Conservation (phyloP, 495 filamentous ascomycete species). For the Jackrogersella multiformis region DNA sequence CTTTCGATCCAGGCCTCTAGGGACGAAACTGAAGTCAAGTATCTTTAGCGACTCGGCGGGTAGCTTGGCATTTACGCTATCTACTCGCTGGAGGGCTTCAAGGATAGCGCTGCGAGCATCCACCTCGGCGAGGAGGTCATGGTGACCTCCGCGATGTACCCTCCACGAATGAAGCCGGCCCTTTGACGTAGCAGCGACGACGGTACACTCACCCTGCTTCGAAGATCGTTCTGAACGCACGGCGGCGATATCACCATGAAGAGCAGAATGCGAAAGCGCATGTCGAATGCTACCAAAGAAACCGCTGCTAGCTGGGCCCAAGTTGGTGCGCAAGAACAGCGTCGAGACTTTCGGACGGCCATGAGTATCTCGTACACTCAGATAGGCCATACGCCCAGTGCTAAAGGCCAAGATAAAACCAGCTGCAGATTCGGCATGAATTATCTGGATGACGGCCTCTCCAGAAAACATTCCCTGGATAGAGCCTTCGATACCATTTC, state of each 20-base stretch:
- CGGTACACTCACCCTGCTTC: slow-evolving; percentile 83
- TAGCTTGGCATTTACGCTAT: slow-evolving; percentile 35
- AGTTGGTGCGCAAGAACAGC: slow-evolving; percentile 72
- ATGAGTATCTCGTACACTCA: slow-evolving; percentile 84
- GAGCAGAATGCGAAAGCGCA: slow-evolving; percentile 69
- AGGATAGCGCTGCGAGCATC: slow-evolving; percentile 51
- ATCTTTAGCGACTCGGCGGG: slow-evolving; percentile 56
- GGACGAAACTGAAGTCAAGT: slow-evolving; percentile 59
- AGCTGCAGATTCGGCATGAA: slow-evolving; percentile 80
- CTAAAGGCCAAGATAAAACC: slow-evolving; percentile 87
- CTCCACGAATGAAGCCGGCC: slow-evolving; percentile 86
- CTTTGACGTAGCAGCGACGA: slow-evolving; percentile 77
- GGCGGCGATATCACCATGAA: slow-evolving; percentile 79
- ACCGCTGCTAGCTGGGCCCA: slow-evolving; percentile 61
- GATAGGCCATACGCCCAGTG: slow-evolving; percentile 82
- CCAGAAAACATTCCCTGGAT: slow-evolving; percentile 78
- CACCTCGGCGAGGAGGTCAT: slow-evolving; percentile 61
- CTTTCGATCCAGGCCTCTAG: slow-evolving; percentile 53
- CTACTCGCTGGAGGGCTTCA: slow-evolving; percentile 46
- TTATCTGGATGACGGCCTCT: slow-evolving; percentile 77
- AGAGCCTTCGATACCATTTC: slow-evolving; percentile 76
- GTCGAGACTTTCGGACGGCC: slow-evolving; percentile 81
- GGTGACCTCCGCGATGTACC: slow-evolving; percentile 80
- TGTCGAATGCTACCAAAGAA: slow-evolving; percentile 81
- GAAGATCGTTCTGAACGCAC: slow-evolving; percentile 72